These are phyloP conservation scores for Ajuga reptans DNA, from an alignment of 305 asterid species.

Conservation along the genomic window DNA sequence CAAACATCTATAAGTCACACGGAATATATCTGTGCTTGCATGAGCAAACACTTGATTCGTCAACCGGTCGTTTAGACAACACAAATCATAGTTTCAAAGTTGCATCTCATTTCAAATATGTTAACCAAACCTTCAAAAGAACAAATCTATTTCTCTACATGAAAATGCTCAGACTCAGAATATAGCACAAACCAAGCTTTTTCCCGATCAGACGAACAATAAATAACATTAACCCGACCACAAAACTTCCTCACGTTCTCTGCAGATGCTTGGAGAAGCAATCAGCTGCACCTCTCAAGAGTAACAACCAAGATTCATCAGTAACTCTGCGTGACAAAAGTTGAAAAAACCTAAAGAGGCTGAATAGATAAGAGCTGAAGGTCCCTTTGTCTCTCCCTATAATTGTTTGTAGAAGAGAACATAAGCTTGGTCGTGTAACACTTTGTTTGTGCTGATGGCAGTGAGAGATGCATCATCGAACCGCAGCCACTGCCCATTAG, in stretches of 20 bases:
- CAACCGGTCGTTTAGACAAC: background rate
- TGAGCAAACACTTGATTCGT: background rate
- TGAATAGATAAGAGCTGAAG: too few relatives aligned
- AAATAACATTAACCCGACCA: conserved; percentile 9
- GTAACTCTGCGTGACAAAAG: too few relatives aligned
- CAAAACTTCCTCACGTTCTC: conserved; percentile 25
- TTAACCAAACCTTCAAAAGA: conserved; percentile 8
- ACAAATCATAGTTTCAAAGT: background rate
- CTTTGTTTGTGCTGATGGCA: conserved; percentile 44
- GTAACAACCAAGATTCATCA: background rate
- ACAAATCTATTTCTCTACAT: conserved; percentile 5
- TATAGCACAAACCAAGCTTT: background rate
- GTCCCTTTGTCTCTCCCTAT: conserved; percentile 22
- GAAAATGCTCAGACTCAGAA: conserved; percentile 12
- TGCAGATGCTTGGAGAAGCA: too few relatives aligned
- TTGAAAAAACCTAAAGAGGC: too few relatives aligned
- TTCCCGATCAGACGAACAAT: background rate
- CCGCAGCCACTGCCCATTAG: conserved; percentile 68
- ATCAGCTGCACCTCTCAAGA: conserved; percentile 9
- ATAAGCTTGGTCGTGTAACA: conserved; percentile 76
- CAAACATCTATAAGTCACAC: too few relatives aligned
- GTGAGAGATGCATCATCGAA: conserved; percentile 69
- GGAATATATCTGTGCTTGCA: too few relatives aligned
- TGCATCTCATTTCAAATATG: conserved; percentile 9
- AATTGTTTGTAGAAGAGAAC: conserved; percentile 70